Evolutionary conservation across 371 early-diverging fungal species (phyloP), one percentile per base, ranked within the genome.

Genomic region (Nosema muscidifuracis): DNA sequence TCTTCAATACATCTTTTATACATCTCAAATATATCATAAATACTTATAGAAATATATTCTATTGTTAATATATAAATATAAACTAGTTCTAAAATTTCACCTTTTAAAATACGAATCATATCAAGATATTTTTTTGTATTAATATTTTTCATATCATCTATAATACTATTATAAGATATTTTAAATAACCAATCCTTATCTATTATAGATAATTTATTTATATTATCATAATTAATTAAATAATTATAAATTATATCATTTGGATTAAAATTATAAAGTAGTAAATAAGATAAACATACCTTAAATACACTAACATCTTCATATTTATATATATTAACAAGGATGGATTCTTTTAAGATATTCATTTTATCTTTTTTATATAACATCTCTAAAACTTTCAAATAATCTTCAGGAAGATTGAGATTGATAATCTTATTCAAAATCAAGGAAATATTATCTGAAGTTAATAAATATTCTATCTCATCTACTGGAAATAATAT

Each of bases 61-160:
- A 24, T 20, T 9, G 16, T 9, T 10, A 53, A 12, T 53, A 53
- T 24, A 12, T 3, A 4, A 24, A 53, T 20, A 26, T 53, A 53
- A 12, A 47, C n/a, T 47, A n/a, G 4, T 10, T 47, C 47, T 53
- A 53, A 28, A 6, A 6, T 24, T 22, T 7, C 12, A 53, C 4
- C 55, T 26, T 53, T 26, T 53, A 53, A 53, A 7, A 15, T 6
- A 28, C 24, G 18, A 3, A 53, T 24, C 24, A 26, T 15, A 26
- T 53, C 55, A 4, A 53, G 2, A 26, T 53, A 53, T 7, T 10
- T 53, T 12, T 7, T 26, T 12, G 9, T 26, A 26, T 22, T 3
- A n/a, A n/a, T n/a, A n/a, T n/a, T n/a, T 9, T 53, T 28, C 20
- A 53, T 53, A 53, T 53, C 55, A 53, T 53, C 55, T 53, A 53